Conservation (phyloP, 495 filamentous ascomycete species). For the Hypoxylon fragiforme region DNA sequence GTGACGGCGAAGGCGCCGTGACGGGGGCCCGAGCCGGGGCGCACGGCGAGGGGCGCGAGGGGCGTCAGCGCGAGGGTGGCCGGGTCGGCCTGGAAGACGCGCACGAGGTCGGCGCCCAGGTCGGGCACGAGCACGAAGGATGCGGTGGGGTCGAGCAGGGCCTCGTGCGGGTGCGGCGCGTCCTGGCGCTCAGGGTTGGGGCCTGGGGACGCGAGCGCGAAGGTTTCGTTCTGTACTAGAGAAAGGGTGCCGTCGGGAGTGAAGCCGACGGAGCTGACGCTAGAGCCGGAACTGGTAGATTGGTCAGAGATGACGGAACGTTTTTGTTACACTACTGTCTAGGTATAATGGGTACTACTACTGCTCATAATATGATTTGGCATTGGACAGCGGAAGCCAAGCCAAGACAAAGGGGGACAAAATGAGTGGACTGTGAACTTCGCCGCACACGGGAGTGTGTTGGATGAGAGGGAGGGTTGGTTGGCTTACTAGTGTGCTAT, state of each 20-base stretch:
- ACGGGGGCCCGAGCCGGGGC: constrained; percentile 64
- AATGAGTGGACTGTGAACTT: constrained; percentile 24
- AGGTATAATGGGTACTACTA: too few species aligned
- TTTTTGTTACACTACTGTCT: constrained; percentile 2
- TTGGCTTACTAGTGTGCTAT: constrained; percentile 58
- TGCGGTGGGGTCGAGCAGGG: constrained; percentile 69
- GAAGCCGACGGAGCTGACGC: constrained; percentile 33
- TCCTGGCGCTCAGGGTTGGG: constrained; percentile 59
- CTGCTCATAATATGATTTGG: constrained; percentile 23
- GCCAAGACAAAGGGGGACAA: too few species aligned
- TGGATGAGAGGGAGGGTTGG: constrained; percentile 20
- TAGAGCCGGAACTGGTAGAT: constrained; percentile 35
- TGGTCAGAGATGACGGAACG: constrained; percentile 25
- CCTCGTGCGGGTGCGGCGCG: constrained; percentile 70
- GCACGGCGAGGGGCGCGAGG: constrained; percentile 36
- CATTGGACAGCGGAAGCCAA: constrained; percentile 18
- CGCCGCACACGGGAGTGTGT: constrained; percentile 17
- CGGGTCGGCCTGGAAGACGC: constrained; percentile 60
- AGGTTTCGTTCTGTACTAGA: constrained; percentile 54
- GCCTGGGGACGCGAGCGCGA: constrained; percentile 54
- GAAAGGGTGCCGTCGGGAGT: constrained; percentile 36
- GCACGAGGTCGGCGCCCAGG: constrained; percentile 71
- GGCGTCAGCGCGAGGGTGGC: constrained; percentile 41
- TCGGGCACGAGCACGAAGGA: constrained; percentile 69
- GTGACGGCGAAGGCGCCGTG: constrained; percentile 64